phyloP scores from a whole-genome alignment of 345 rosid species.

The Hibiscus tridactylites region DNA sequence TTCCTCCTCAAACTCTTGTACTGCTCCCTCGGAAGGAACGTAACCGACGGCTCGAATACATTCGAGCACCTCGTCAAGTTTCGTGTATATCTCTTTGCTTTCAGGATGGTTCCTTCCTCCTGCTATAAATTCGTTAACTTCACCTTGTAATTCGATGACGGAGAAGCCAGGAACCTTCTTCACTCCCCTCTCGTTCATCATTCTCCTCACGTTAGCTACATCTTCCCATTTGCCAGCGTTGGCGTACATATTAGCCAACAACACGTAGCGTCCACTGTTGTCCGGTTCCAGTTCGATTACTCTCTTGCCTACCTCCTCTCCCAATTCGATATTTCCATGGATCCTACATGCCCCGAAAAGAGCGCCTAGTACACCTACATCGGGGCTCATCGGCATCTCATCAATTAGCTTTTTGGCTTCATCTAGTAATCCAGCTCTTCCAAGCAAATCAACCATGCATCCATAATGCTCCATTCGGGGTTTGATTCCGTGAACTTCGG shows the following conservation, averaged over 20 bases:
- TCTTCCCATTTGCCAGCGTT: conserved; percentile 35
- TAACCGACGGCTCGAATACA: conserved; percentile 24
- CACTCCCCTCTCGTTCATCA: conserved; percentile 36
- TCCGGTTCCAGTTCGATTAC: conserved; percentile 33
- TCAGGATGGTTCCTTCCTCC: conserved; percentile 29
- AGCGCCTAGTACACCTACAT: conserved; percentile 31
- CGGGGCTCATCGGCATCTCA: conserved; percentile 29
- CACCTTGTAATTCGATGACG: conserved; percentile 27
- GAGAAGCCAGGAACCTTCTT: conserved; percentile 33
- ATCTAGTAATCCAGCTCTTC: conserved; percentile 33
- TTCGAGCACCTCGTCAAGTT: conserved; percentile 29
- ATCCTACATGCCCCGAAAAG: conserved; percentile 36
- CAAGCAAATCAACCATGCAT: conserved; percentile 41
- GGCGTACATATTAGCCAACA: conserved; percentile 37
- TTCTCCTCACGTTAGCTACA: conserved; percentile 26
- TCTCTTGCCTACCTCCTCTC: conserved; percentile 33
- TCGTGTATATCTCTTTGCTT: conserved; percentile 22
- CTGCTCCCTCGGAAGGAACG: conserved; percentile 17
- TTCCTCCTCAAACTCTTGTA: conserved; percentile 28
- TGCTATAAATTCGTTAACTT: conserved; percentile 24
- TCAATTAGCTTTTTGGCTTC: conserved; percentile 29
- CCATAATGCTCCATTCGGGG: conserved; percentile 27
- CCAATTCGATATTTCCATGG: conserved; percentile 26
- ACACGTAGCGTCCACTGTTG: conserved; percentile 36
- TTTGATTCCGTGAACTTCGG: conserved; percentile 19